phyloP scores from a whole-genome alignment of 2,329 filamentous ascomycete genomes.

The Colletotrichum brevisporum region DNA sequence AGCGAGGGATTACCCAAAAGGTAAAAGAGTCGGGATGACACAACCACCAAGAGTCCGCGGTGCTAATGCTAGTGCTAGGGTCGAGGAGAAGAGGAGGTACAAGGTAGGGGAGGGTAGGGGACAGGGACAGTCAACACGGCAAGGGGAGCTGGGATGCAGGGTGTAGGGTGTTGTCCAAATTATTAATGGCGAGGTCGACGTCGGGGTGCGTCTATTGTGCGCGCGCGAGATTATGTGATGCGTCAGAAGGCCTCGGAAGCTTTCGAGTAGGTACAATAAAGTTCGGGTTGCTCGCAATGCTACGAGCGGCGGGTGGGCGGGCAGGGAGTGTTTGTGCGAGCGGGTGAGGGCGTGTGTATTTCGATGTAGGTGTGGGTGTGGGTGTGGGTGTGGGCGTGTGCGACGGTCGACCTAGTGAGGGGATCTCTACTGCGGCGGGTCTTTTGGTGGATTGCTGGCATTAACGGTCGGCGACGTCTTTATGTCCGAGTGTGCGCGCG shows the following conservation, averaged over 20 bases:
- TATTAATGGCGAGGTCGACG: constrained; percentile 39
- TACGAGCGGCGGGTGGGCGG: constrained; percentile 5
- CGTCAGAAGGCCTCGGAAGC: constrained; percentile 33
- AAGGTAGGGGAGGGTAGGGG: no score
- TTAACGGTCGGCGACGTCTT: constrained; percentile 53
- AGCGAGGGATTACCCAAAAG: constrained; percentile 30
- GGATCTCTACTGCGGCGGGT: no score
- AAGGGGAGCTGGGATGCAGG: constrained; percentile 31
- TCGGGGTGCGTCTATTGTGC: constrained; percentile 40
- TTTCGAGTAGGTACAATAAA: constrained; percentile 33
- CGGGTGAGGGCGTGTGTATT: constrained; percentile 29
- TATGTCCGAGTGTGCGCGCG: constrained; percentile 56
- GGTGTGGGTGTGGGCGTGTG: constrained; percentile 23
- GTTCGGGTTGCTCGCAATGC: constrained; percentile 40
- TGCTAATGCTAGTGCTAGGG: constrained; percentile 27
- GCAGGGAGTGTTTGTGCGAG: constrained; percentile 6
- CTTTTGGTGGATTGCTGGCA: constrained; percentile 34
- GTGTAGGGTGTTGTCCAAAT: constrained; percentile 33
- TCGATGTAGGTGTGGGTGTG: constrained; percentile 10
- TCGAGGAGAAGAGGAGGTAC: constrained; percentile 4
- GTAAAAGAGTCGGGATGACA: constrained; percentile 39
- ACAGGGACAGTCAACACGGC: constrained; percentile 38
- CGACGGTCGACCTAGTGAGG: background rate
- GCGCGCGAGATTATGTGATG: constrained; percentile 40
- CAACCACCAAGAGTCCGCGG: constrained; percentile 36